Evolutionary conservation across 2,329 filamentous ascomycete species (phyloP), one percentile per base, ranked within the genome.

Genomic region (Beauveria bassiana): DNA sequence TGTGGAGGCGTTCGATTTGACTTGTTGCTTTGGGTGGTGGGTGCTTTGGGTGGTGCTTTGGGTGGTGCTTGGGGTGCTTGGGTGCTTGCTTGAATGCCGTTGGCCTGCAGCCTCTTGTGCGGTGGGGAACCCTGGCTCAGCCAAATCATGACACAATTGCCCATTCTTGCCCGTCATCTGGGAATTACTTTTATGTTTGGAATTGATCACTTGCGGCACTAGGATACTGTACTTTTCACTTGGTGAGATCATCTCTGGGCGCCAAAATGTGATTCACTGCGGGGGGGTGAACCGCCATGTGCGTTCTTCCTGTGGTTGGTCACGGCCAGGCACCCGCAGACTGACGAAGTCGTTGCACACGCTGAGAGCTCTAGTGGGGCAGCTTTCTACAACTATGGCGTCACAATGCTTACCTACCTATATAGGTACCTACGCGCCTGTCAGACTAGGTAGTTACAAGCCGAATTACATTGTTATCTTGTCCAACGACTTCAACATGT

Each of bases 1-100:
- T 50, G 59, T 61, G 59, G 59, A 61, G 59, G 59, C 59, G 52
- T 55, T 40, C 59, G 52, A 55, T 26, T 61, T 34, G 46, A 43
- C 46, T 38, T 38, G 34, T 6, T 16, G 34, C 31, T 34, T 14
- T 14, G 34, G 31, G 31, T 34, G 34, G 34, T 38, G 34, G 34
- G 14, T 38, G 34, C 34, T 38, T 38, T 38, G 34, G 34, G 34
- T 38, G 31, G 31, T 38, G 34, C 31, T 34, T 5, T 22, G 31
- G 31, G 31, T 31, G 28, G 28, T 31, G 9, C 26, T 28, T 28
- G 31, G 12, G 31, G 28, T 31, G 28, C 9, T 31, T 31, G 28
- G 28, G 28, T 26, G 24, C 24, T 26, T 26, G 34, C 34, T 38
- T 51, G 49, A 7, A 50, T 50, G 43, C 52, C 34, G 52, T 61